phyloP scores from a whole-genome alignment of 2,329 filamentous ascomycete genomes.

The Clonostachys byssicola region DNA sequence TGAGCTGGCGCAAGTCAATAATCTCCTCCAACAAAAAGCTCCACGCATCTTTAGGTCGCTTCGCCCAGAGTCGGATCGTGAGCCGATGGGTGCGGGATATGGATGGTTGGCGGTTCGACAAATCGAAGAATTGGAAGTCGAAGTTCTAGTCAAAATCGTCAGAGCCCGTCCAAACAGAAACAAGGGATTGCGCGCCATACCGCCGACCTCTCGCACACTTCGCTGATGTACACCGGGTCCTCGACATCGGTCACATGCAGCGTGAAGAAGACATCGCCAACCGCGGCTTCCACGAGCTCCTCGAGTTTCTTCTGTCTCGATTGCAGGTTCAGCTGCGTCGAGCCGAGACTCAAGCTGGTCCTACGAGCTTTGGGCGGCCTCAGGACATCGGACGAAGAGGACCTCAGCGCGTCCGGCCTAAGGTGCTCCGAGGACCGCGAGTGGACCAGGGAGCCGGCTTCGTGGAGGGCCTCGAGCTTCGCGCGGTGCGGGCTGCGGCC shows the following conservation, averaged over 20 bases:
- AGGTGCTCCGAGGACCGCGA: slow-evolving; percentile 51
- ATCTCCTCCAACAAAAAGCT: slow-evolving; percentile 66
- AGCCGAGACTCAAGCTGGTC: slow-evolving; percentile 40
- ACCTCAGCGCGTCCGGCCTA: slow-evolving; percentile 19
- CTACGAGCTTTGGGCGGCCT: slow-evolving; percentile 18
- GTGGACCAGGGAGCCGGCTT: slow-evolving; percentile 44
- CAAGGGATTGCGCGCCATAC: slow-evolving; percentile 21
- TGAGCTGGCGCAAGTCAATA: slow-evolving; percentile 67
- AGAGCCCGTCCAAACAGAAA: not conserved
- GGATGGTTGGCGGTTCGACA: slow-evolving; percentile 56
- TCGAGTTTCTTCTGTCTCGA: slow-evolving; percentile 72
- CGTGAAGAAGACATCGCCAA: slow-evolving; percentile 88
- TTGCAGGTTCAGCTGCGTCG: slow-evolving; percentile 34
- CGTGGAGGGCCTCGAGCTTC: slow-evolving; percentile 54
- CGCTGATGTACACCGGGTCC: slow-evolving; percentile 87
- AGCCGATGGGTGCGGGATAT: slow-evolving; percentile 64
- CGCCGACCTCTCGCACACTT: slow-evolving; percentile 73
- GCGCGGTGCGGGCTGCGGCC: slow-evolving; percentile 53
- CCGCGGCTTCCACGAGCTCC: slow-evolving; percentile 62
- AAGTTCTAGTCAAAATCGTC: slow-evolving; percentile 58
- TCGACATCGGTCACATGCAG: slow-evolving; percentile 63
- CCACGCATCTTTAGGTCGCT: slow-evolving; percentile 44
- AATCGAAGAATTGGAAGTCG: slow-evolving; percentile 80
- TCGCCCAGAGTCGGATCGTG: slow-evolving; percentile 72
- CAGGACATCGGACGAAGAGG: slow-evolving; percentile 5